Percentiles rank a stretch among this genome's conserved stretches.
These are phyloP conservation scores for Flaveria floridana DNA, from an alignment of 140 eudicot species.

Conservation along the genomic window DNA sequence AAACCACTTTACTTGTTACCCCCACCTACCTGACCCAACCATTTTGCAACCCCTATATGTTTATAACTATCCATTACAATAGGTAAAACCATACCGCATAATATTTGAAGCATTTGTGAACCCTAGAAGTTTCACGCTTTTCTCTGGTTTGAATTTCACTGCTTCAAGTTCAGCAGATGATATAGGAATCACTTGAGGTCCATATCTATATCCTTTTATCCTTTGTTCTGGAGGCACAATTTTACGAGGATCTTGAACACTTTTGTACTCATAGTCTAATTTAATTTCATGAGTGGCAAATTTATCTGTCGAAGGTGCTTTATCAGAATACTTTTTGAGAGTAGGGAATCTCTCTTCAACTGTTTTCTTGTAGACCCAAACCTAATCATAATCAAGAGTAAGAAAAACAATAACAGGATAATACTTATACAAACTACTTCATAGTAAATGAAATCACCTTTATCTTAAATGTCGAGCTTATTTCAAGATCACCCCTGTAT, in stretches of 20 bases:
- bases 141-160: constrained; percentile 89
- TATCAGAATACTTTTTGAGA: constrained; percentile 85
- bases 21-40: background rate
- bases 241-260: constrained; percentile 55
- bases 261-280: constrained; percentile 84
- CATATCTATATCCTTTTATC: constrained; percentile 89
- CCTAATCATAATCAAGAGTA: constrained; percentile 45
- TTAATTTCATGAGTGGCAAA: constrained; percentile 92
- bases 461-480: constrained; percentile 66
- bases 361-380: constrained; percentile 98
- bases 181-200: constrained; percentile 97
- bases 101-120: constrained; percentile 82
- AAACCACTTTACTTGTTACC: background rate
- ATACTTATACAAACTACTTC: background rate
- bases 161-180: constrained; percentile 88
- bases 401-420: background rate
- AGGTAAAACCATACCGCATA: constrained; percentile 55
- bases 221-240: constrained; percentile 97
- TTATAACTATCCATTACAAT: constrained; percentile 7
- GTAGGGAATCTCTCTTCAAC: constrained; percentile 87
- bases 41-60: background rate
- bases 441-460: constrained; percentile 47
- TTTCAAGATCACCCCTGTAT: constrained; percentile 87
- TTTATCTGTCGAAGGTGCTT: constrained; percentile 90
- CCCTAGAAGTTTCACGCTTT: constrained; percentile 91